These are phyloP conservation scores for Pseudocercospora musae DNA, from an alignment of 2,329 filamentous ascomycete genomes.

Conservation along the genomic window DNA sequence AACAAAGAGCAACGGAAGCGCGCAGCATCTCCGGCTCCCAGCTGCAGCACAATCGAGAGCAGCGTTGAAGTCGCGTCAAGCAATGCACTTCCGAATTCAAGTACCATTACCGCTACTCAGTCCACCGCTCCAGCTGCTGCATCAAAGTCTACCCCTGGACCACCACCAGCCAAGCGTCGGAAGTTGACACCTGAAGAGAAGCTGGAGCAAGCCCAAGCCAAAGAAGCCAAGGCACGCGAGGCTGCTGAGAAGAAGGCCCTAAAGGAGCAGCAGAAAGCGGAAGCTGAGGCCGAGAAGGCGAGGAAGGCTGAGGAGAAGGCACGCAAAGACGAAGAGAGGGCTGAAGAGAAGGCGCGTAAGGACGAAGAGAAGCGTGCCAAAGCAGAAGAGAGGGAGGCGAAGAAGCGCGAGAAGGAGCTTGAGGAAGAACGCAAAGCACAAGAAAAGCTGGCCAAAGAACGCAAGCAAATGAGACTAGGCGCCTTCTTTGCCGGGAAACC, in stretches of 20 bases:
- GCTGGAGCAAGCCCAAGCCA: constrained; percentile 29
- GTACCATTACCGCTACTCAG: constrained; percentile 6
- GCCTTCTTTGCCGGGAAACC: constrained; percentile 45
- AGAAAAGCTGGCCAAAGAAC: constrained; percentile 33
- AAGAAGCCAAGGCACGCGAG: constrained; percentile 30
- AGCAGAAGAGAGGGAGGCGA: constrained; percentile 42
- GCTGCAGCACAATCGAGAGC: constrained; percentile 32
- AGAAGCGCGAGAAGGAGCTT: constrained; percentile 40
- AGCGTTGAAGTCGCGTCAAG: constrained; percentile 28
- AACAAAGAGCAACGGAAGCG: constrained; percentile 19
- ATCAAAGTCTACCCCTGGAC: constrained; percentile 14
- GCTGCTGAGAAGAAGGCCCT: constrained; percentile 29
- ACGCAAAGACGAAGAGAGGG: constrained; percentile 38
- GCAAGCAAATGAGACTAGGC: constrained; percentile 39
- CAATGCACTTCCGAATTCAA: constrained; percentile 11
- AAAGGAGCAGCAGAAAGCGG: constrained; percentile 34
- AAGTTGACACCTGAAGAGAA: constrained; percentile 45
- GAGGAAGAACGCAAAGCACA: constrained; percentile 32
- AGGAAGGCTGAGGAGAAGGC: constrained; percentile 42
- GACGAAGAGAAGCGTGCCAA: constrained; percentile 38
- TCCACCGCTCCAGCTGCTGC: neutral
- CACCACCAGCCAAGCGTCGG: constrained; percentile 41
- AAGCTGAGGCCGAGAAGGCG: constrained; percentile 39
- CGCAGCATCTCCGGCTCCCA: constrained; percentile 32
- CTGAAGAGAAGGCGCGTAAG: constrained; percentile 37